Conservation (phyloP, 2,329 filamentous ascomycete genomes). For the Scleromitrula shiraiana region DNA sequence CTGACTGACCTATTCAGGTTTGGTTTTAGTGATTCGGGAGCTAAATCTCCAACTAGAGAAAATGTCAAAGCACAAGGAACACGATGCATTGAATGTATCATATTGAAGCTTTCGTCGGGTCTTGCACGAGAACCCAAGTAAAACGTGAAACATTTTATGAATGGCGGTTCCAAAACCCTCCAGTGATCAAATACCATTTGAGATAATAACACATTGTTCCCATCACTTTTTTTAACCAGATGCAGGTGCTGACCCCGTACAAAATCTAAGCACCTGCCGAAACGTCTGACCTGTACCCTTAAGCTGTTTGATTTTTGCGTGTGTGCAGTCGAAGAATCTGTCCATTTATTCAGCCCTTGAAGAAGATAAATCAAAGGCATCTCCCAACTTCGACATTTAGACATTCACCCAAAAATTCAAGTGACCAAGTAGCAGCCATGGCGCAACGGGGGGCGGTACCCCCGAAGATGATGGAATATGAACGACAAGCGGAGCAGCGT, state of each 20-base stretch:
- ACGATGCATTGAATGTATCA: neutral
- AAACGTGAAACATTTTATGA: neutral
- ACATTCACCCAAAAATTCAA: neutral
- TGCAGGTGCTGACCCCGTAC: neutral
- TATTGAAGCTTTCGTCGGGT: neutral
- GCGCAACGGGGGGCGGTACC: neutral
- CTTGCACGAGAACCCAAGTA: neutral
- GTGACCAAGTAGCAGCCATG: neutral
- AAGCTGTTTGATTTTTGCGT: neutral
- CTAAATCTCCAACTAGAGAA: no score
- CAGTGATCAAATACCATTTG: neutral
- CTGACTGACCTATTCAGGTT: no score
- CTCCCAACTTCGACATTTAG: neutral
- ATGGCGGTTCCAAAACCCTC: neutral
- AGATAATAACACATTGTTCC: neutral
- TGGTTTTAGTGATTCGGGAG: no score
- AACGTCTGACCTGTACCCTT: neutral
- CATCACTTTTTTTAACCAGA: neutral
- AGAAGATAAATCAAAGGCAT: neutral
- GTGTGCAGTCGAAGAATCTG: neutral
- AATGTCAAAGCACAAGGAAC: neutral
- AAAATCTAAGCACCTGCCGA: neutral
- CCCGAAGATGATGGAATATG: conserved; percentile 20
- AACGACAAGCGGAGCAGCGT: conserved; percentile 27
- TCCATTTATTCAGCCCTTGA: neutral